These are phyloP conservation scores for Pythium phragmitis DNA, from an alignment of 352 stramenopile species.

Conservation along the genomic window DNA sequence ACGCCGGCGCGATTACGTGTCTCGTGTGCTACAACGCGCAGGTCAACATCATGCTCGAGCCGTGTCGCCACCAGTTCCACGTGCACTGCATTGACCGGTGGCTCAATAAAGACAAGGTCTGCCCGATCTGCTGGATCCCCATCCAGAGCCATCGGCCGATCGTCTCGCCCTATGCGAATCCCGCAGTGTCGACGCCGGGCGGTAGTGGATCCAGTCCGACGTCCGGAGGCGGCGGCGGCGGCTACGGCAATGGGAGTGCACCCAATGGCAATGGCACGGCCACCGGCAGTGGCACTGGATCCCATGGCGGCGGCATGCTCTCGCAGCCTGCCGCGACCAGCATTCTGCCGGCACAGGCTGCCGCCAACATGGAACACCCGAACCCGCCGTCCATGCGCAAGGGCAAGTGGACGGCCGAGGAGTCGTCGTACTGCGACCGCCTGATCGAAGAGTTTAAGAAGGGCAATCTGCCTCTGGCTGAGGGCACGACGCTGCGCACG, in stretches of 20 bases:
- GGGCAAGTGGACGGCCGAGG: conserved; percentile 97
- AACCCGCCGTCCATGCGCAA: conserved; percentile 72
- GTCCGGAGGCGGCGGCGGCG: neutral
- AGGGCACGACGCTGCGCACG: conserved; percentile 96
- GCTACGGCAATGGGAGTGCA: conserved; percentile 1
- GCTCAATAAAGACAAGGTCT: conserved; percentile 76
- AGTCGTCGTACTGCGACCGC: conserved; percentile 96
- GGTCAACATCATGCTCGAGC: conserved; percentile 56
- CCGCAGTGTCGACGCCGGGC: conserved; percentile 1
- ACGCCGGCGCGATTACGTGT: conserved; percentile 31
- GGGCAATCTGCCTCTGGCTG: conserved; percentile 94
- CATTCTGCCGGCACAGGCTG: conserved; percentile 29
- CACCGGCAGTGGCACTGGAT: neutral
- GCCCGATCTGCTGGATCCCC: conserved; percentile 68
- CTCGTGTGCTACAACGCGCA: conserved; percentile 50
- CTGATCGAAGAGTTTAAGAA: conserved; percentile 98
- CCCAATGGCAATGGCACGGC: conserved; percentile 2
- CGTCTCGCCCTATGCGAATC: conserved; percentile 28
- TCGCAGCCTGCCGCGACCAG: conserved; percentile 23
- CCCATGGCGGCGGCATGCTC: conserved; percentile 22
- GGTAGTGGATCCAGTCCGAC: neutral
- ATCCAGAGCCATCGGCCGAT: conserved; percentile 64
- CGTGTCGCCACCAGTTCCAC: conserved; percentile 82
- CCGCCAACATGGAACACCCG: conserved; percentile 31
- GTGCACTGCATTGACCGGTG: conserved; percentile 68